Percentiles rank a stretch among this genome's conserved stretches.
These are phyloP conservation scores for Penicillium sp. DNA, from an alignment of 2,329 filamentous ascomycete genomes.

Conservation along the genomic window DNA sequence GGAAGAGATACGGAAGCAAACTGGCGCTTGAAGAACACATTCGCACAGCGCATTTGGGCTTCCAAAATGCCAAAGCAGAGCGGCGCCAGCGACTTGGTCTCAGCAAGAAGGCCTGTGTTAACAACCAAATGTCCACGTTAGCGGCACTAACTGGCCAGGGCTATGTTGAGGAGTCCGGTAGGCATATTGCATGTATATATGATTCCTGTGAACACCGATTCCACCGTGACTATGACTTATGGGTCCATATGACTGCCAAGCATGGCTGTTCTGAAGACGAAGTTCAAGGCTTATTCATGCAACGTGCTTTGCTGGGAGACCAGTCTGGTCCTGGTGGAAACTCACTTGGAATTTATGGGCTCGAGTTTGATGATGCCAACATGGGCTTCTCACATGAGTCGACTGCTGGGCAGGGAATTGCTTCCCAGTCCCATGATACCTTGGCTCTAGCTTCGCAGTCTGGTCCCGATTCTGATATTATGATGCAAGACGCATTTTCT, in stretches of 20 bases:
- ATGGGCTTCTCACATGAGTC: not conserved
- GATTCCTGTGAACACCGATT: conserved; percentile 55
- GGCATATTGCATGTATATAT: conserved; percentile 53
- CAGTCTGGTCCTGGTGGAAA: conserved; percentile 25
- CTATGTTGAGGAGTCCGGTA: conserved; percentile 52
- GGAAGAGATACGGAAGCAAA: conserved; percentile 73
- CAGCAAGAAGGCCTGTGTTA: conserved; percentile 9
- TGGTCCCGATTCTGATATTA: conserved; percentile 20
- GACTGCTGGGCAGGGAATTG: not conserved
- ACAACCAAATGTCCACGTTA: conserved; percentile 35
- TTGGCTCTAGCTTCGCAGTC: not conserved
- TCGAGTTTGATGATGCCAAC: conserved; percentile 30
- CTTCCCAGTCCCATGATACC: not conserved
- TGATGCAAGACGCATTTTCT: conserved; percentile 25
- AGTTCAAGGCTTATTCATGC: conserved; percentile 42
- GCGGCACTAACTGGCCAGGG: conserved; percentile 57
- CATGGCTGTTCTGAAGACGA: conserved; percentile 42
- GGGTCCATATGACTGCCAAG: conserved; percentile 54
- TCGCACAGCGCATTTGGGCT: conserved; percentile 74
- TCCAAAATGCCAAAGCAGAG: conserved; percentile 46
- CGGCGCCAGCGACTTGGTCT: conserved; percentile 36
- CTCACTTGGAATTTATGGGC: conserved; percentile 38
- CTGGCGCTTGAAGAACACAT: conserved; percentile 79
- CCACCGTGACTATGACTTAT: conserved; percentile 58
- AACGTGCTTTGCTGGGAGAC: conserved; percentile 38